phyloP scores from a whole-genome alignment of 202 grass and related monocot species.

The Brachypodium distachyon region DNA sequence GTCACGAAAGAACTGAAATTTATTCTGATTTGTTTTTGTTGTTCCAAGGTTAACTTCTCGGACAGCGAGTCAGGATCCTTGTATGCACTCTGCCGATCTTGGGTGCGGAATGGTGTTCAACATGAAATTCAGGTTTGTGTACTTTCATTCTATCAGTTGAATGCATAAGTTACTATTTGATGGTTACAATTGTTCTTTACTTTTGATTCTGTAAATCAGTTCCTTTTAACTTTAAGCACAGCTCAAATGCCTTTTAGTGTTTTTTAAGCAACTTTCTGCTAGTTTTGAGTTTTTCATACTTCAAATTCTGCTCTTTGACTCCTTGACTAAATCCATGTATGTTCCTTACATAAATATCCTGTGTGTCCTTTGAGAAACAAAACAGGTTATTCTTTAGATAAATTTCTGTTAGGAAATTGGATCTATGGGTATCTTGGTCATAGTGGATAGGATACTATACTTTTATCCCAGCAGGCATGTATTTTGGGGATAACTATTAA shows the following conservation, averaged over 20 bases:
- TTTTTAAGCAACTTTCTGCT: too few species aligned
- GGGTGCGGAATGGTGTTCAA: slow-evolving; percentile 69
- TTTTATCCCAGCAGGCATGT: not conserved
- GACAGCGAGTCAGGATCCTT: slow-evolving; percentile 72
- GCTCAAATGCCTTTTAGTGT: not conserved
- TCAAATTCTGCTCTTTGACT: not conserved
- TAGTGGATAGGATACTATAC: not conserved
- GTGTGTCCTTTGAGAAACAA: not conserved
- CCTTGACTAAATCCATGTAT: too few species aligned
- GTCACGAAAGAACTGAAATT: slow-evolving; percentile 13
- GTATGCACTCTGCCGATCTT: slow-evolving; percentile 87
- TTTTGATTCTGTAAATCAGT: not conserved
- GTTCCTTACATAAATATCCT: not conserved
- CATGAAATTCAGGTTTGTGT: slow-evolving; percentile 71
- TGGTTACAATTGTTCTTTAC: slow-evolving; percentile 8
- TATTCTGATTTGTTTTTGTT: slow-evolving; percentile 16
- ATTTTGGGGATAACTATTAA: not conserved
- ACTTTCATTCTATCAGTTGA: not conserved
- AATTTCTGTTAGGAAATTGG: not conserved
- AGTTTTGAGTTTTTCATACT: too few species aligned
- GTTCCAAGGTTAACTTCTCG: slow-evolving; percentile 59
- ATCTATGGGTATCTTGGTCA: not conserved
- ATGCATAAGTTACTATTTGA: not conserved
- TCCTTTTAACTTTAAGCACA: not conserved
- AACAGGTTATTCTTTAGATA: not conserved